Evolutionary conservation across 2,329 filamentous ascomycete genomes (phyloP), one percentile per base, ranked within the genome.

Genomic region (Penicillium sp.): DNA sequence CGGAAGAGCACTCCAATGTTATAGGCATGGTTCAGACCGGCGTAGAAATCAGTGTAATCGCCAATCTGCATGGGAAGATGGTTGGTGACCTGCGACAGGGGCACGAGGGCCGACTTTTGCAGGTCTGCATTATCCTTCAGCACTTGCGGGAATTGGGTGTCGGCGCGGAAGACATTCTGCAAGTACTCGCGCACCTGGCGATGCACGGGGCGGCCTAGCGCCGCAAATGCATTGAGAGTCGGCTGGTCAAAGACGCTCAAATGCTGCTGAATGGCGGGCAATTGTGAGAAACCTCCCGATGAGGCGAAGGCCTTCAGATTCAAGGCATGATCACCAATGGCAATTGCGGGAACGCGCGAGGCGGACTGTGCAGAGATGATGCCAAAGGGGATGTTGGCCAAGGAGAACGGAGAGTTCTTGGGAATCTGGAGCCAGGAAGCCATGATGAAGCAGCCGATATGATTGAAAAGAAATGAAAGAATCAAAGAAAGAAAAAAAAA

Each of bases 41-140:
- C 91, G 72, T 92, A 95, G 79, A 95, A 95, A 76, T 95, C 91
- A 1, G 91, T 92, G 75, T 94, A 95, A 74, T 94, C 91, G 28
- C 90, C 89, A 68, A 94, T 92, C 57, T 83, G 81, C 85, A 95
- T 87, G 2, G 91, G 91, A 7, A 94, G 71, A 70, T 93, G 89
- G 71, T 84, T 87, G 64, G 81, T 84, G 52, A 88, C 85, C 22
- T 86, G 79, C 4, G 81, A 79, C 52, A 87, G 82, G 0, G 83
- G 84, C 3, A 92, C 63, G 13, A 94, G 75, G 0, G 83, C 85
- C 56, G 82, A 78, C 59, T 84, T 78, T 60, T 86, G 85, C 19
- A 91, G 77, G 0, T 76, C 69, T 2, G 75, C 72, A 70, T 93
- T 90, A 59, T 87, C 82, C 70, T 86, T 86, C 26, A 93, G 78